Conservation (phyloP, 352 stramenopile genomes). For the Globisporangium spiculum region DNA sequence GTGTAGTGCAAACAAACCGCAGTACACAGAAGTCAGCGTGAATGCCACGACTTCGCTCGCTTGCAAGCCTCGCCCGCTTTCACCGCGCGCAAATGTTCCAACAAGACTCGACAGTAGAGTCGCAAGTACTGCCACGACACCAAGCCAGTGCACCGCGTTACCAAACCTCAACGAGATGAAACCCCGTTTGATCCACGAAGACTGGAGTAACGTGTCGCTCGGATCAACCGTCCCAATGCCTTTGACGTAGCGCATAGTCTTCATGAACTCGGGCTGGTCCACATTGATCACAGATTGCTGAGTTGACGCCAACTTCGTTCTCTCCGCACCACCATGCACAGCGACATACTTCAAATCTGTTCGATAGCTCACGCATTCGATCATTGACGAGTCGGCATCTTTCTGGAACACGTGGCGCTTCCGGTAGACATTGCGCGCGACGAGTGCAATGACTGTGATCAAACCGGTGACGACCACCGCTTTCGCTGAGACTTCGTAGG, state of each 20-base stretch:
- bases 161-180: not conserved
- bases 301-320: no score
- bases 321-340: not conserved
- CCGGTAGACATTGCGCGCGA: conserved; percentile 18
- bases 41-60: conserved; percentile 1
- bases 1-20: conserved; percentile 1
- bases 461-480: conserved; percentile 12
- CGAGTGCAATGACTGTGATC: conserved; percentile 12
- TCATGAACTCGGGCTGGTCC: not conserved
- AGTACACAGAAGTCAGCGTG: conserved; percentile 2
- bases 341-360: conserved; percentile 11
- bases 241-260: conserved; percentile 13
- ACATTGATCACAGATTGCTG: not conserved
- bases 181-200: not conserved
- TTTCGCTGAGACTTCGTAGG: conserved; percentile 10
- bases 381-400: not conserved
- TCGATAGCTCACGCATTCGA: conserved; percentile 15
- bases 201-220: conserved; percentile 8
- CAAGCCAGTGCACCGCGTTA: not conserved
- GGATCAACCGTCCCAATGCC: conserved; percentile 4
- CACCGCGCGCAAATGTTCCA: not conserved
- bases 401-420: conserved; percentile 5
- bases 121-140: not conserved
- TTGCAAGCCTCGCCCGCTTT: not conserved
- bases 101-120: not conserved